Base-by-base conservation (phyloP, 202 grass and related monocot genomes). In the Carex arenaria region DNA sequence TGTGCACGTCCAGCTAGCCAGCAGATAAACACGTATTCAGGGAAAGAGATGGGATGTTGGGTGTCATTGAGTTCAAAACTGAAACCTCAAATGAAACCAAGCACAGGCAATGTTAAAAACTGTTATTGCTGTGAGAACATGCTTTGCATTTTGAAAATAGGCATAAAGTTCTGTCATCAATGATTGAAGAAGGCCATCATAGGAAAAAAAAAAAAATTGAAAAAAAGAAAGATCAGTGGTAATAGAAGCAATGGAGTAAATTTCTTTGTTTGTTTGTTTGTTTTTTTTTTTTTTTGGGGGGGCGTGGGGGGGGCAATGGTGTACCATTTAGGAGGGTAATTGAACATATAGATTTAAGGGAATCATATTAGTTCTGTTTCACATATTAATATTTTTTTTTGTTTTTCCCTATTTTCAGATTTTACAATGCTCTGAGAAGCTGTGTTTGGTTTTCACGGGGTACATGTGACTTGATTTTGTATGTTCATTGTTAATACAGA, bases 401-500 rank as follows among this genome's bases (percentile, higher is more conserved):
- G 7, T n/a, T 32, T 4, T 36, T 77, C 20, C 7, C 34, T 3
- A 36, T 36, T 77, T 57, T 77, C 72, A 57, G 72, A 77, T 77
- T 57, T 77, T 77, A 31, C 15, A 36, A 57, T 57, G 72, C 23
- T 77, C 28, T 76, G 23, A 76, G 64, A 18, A 3, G 42, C 19
- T 52, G 26, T 53, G 66, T 13, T 19, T 68, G 66, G 66, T 68
- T 9, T 68, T 68, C 32, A 19, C 7, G 32, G 34, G 66, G 51
- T 57, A 36, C 72, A 31, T 56, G 28, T 73, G 38, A 56, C 49
- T 56, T 69, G 67, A 8, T 56, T n/a, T 40, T 5, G 13, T 10
- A 76, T 26, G 26, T 18, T 54, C 28, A 54, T 32, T 75, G 72
- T 76, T 76, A 18, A 56, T 57, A 77, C 51, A 77, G 54, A 77